Conservation (phyloP, 164 flowering plant genomes). For the Vitis amurensis region DNA sequence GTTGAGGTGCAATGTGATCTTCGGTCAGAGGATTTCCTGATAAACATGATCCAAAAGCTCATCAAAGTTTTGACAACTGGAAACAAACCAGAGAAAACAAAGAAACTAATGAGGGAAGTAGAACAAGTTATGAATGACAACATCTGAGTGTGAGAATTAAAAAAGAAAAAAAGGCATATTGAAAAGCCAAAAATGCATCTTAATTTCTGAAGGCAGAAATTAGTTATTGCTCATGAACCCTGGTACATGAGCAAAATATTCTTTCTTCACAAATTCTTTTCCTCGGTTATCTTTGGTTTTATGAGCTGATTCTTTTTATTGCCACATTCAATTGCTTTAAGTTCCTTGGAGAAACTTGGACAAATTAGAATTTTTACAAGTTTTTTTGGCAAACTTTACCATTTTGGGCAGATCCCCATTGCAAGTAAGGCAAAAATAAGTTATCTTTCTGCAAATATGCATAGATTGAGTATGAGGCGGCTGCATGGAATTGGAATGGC, state of each 20-base stretch:
- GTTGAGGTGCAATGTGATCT: slow-evolving; percentile 22
- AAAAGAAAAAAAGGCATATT: background rate
- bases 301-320: background rate
- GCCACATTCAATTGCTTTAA: background rate
- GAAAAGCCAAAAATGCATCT: background rate
- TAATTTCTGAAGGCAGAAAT: background rate
- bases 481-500: too few species aligned
- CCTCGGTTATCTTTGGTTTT: background rate
- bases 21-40: slow-evolving; percentile 35
- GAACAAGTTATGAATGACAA: background rate
- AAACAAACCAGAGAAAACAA: slow-evolving; percentile 3
- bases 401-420: background rate
- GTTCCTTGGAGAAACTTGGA: too few species aligned
- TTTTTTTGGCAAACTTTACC: background rate
- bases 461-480: too few species aligned
- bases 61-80: slow-evolving; percentile 1
- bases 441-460: too few species aligned
- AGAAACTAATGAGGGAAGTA: background rate
- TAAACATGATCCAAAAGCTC: slow-evolving; percentile 23
- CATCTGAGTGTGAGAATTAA: too few species aligned
- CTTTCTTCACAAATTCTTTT: background rate
- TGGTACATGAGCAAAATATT: background rate
- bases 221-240: background rate
- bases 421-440: too few species aligned
- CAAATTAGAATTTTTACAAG: too few species aligned